Percentiles rank a stretch among this genome's conserved stretches.
phyloP scores from a whole-genome alignment of 1,284 basidiomycete genomes.

The Jaminaea rosea region DNA sequence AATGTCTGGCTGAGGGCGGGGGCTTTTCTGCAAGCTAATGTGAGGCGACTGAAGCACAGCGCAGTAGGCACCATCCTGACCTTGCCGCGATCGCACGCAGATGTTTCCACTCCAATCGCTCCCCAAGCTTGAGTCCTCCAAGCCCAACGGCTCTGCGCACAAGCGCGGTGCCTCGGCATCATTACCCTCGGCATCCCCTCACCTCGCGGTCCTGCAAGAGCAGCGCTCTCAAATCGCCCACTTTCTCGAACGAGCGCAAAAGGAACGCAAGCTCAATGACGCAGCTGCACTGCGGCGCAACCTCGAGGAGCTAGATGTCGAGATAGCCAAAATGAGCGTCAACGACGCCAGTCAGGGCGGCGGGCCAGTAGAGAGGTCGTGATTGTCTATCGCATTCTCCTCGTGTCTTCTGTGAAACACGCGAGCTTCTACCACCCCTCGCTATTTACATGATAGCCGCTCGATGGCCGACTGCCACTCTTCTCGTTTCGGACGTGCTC shows the following conservation, averaged over 20 bases:
- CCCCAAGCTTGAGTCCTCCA: constrained; percentile 53
- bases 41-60: constrained; percentile 52
- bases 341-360: no score
- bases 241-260: constrained; percentile 31
- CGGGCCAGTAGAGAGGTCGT: no score
- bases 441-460: no score
- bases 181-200: background rate
- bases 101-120: constrained; percentile 53
- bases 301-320: constrained; percentile 32
- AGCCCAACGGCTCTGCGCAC: background rate
- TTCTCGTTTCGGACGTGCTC: no score
- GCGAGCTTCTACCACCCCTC: no score
- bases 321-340: no score
- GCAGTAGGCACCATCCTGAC: background rate
- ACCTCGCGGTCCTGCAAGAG: constrained; percentile 30
- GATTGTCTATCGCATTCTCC: no score
- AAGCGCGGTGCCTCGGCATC: background rate
- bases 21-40: constrained; percentile 75
- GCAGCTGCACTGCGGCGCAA: constrained; percentile 28
- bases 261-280: constrained; percentile 38
- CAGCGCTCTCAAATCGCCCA: constrained; percentile 30
- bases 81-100: constrained; percentile 58
- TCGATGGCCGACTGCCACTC: no score
- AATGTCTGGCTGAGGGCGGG: constrained; percentile 71
- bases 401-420: no score